Evolutionary conservation across 2,329 filamentous ascomycete species (phyloP).

Genomic region (Fusarium domesticum): DNA sequence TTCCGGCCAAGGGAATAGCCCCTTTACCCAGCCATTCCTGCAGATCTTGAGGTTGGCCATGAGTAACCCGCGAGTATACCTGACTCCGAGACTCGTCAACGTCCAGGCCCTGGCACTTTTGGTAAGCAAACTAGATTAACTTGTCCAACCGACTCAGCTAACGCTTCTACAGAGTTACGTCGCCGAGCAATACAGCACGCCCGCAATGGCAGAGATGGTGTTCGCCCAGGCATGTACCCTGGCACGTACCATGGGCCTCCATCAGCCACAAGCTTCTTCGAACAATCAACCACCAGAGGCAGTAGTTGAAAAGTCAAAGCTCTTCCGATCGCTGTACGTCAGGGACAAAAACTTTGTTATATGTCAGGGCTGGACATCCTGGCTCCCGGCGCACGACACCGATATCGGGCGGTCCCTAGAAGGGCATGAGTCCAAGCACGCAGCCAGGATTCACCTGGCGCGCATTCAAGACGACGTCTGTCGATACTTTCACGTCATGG

Average conservation of each 20-base stretch:
- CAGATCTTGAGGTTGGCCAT: conserved; percentile 27
- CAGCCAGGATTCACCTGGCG: conserved; percentile 22
- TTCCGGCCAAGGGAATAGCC: conserved; percentile 19
- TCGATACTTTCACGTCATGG: conserved; percentile 11
- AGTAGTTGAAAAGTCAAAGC: conserved; percentile 20
- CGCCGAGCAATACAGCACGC: conserved; percentile 27
- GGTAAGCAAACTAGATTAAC: conserved; percentile 4
- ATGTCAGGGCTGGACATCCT: conserved; percentile 21
- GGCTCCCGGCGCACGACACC: conserved; percentile 20
- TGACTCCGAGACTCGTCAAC: conserved; percentile 26
- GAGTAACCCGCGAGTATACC: conserved; percentile 27
- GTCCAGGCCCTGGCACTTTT: conserved; percentile 27
- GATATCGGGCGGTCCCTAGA: conserved; percentile 2
- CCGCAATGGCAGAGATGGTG: conserved; percentile 22
- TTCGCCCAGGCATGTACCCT: conserved; percentile 28
- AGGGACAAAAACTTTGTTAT: conserved; percentile 24
- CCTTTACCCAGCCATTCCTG: conserved; percentile 26
- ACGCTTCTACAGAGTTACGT: conserved; percentile 18
- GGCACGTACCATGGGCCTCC: conserved; percentile 28
- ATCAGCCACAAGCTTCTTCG: conserved; percentile 17
- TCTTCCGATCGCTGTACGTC: conserved; percentile 26
- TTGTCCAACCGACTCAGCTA: neutral
- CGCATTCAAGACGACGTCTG: conserved; percentile 26
- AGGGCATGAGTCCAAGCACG: conserved; percentile 6
- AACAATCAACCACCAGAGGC: conserved; percentile 8